Conservation (phyloP, 1,139 yeast genomes). For the Pichia sp. region DNA sequence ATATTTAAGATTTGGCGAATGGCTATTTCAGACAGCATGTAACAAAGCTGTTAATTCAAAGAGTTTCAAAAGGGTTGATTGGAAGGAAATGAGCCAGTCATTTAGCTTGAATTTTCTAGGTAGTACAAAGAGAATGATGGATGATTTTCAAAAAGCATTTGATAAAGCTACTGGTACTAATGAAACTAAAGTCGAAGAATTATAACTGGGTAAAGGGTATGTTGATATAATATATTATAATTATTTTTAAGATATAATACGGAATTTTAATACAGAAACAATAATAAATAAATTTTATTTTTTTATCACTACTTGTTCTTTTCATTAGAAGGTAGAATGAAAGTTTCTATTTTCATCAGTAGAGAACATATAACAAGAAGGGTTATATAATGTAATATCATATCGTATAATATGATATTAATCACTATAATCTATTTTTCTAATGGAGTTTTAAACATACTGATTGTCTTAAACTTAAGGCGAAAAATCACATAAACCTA, state of each 20-base stretch:
- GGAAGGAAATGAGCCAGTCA: constrained; percentile 11
- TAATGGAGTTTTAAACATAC: constrained; percentile 9
- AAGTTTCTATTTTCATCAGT: constrained; percentile 12
- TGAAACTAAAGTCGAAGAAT: constrained; percentile 1
- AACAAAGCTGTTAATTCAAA: constrained; percentile 9
- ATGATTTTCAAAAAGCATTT: constrained; percentile 9
- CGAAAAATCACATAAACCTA: constrained; percentile 12
- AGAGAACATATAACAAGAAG: constrained; percentile 10
- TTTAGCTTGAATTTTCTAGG: constrained; percentile 9
- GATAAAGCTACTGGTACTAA: constrained; percentile 1
- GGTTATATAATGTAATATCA: neutral
- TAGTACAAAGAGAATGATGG: constrained; percentile 12
- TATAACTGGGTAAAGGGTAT: neutral
- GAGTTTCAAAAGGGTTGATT: constrained; percentile 10
- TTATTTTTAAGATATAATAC: too few species aligned
- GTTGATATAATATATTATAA: too few species aligned
- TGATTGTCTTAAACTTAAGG: constrained; percentile 9
- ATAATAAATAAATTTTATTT: too few species aligned
- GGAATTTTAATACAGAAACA: too few species aligned
- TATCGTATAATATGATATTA: too few species aligned
- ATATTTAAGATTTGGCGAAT: constrained; percentile 33
- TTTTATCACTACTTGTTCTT: constrained; percentile 1
- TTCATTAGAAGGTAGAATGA: constrained; percentile 10
- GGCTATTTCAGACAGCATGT: constrained; percentile 19
- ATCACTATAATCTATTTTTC: constrained; percentile 5